Evolutionary conservation across 1,139 yeast genomes (phyloP).

Genomic region (Suhomyces bolitotheri): DNA sequence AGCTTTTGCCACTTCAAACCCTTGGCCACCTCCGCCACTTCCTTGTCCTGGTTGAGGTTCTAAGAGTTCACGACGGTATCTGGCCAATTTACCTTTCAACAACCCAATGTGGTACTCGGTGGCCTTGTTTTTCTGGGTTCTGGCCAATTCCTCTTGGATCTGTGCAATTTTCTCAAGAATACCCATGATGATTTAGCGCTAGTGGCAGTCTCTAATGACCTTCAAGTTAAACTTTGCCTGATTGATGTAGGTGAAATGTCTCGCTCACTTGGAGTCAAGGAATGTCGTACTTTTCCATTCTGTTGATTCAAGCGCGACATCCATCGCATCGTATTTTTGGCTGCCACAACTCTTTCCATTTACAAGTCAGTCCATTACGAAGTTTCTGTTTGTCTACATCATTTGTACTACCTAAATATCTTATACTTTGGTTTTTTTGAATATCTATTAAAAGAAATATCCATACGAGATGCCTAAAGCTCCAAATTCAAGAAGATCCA

Average conservation of each 20-base stretch:
- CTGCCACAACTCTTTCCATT: no score
- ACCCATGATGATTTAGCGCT: conserved; percentile 14
- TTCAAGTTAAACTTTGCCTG: neutral
- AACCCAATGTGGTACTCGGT: conserved; percentile 96
- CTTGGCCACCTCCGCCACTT: conserved; percentile 77
- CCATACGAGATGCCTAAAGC: conserved; percentile 22
- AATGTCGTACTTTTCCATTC: neutral
- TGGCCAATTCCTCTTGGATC: conserved; percentile 89
- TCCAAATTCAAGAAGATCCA: conserved; percentile 15
- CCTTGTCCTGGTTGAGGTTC: conserved; percentile 82
- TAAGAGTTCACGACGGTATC: conserved; percentile 84
- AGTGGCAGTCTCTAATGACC: no score
- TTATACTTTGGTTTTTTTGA: no score
- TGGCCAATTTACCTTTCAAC: conserved; percentile 91
- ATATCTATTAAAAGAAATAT: no score
- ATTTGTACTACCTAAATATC: no score
- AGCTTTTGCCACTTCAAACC: conserved; percentile 92
- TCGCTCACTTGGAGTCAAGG: neutral
- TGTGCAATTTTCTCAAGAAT: conserved; percentile 72
- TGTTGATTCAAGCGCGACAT: conserved; percentile 4
- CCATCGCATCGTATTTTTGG: conserved; percentile 6
- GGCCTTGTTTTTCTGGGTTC: conserved; percentile 97
- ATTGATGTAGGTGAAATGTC: neutral
- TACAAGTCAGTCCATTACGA: no score
- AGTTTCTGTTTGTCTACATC: no score